Evolutionary conservation across 768 basidiomycete genomes (phyloP).

Genomic region (Hygrocybe punicea): DNA sequence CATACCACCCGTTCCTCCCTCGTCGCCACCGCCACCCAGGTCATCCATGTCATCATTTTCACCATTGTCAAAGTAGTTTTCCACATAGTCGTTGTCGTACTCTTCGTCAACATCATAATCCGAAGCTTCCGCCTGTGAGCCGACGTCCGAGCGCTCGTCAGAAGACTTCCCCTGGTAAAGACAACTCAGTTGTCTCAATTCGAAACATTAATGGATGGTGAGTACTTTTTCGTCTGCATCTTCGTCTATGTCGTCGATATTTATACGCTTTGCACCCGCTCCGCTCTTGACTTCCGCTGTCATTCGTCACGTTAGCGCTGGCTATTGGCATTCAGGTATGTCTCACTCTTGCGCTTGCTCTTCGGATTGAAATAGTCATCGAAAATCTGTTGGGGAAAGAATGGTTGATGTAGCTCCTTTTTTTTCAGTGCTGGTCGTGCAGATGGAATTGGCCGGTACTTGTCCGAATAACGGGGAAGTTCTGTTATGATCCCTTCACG

Average conservation of each 20-base stretch:
- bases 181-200: not conserved
- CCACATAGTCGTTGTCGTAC: constrained; percentile 87
- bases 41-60: constrained; percentile 80
- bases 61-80: constrained; percentile 89
- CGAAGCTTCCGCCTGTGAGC: constrained; percentile 60
- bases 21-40: constrained; percentile 66
- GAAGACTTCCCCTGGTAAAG: constrained; percentile 61
- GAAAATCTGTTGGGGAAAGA: constrained; percentile 75
- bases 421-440: constrained; percentile 66
- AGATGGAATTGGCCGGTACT: constrained; percentile 61
- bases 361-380: constrained; percentile 77
- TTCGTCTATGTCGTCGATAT: constrained; percentile 66
- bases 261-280: constrained; percentile 42
- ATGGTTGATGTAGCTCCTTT: constrained; percentile 66
- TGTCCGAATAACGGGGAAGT: constrained; percentile 79
- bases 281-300: constrained; percentile 28
- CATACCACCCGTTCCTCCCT: constrained; percentile 47
- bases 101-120: constrained; percentile 90
- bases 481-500: constrained; percentile 39
- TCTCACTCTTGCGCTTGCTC: constrained; percentile 56
- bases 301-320: not conserved
- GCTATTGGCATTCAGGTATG: not conserved
- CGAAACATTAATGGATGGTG: not conserved
- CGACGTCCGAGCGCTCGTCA: constrained; percentile 64
- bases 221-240: constrained; percentile 58